Conservation (phyloP, 2,329 filamentous ascomycete species). For the Fusarium sp. region DNA sequence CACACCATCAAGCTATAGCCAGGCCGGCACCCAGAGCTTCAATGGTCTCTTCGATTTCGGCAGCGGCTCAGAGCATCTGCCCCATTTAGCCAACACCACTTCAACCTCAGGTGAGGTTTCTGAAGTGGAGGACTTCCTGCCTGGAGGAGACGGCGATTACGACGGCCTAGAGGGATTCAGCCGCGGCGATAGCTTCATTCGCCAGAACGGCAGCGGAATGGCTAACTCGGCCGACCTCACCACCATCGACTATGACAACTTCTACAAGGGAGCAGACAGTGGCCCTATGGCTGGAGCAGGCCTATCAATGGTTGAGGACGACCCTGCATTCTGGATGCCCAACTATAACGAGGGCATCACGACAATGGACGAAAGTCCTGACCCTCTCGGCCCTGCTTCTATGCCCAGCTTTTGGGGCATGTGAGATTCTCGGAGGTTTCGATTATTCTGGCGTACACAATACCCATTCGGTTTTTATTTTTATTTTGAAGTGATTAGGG, state of each 20-base stretch:
- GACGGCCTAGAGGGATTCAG: conserved; percentile 55
- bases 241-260: conserved; percentile 67
- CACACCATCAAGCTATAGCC: conserved; percentile 67
- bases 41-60: conserved; percentile 65
- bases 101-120: conserved; percentile 76
- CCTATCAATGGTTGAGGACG: conserved; percentile 65
- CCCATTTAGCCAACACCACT: conserved; percentile 67
- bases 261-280: conserved; percentile 62
- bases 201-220: conserved; percentile 60
- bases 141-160: conserved; percentile 62
- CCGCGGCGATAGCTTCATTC: conserved; percentile 60
- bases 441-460: conserved; percentile 49
- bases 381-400: conserved; percentile 50
- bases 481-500: conserved; percentile 43
- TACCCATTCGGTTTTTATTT: conserved; percentile 51
- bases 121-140: conserved; percentile 72
- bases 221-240: conserved; percentile 59
- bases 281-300: conserved; percentile 57
- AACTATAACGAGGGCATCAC: conserved; percentile 58
- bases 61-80: conserved; percentile 66
- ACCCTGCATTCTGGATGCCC: conserved; percentile 63
- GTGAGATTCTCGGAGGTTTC: conserved; percentile 46
- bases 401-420: conserved; percentile 54
- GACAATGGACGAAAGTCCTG: conserved; percentile 54
- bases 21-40: conserved; percentile 64